A percentile compares a stretch with the other conserved stretches of the same genome.
Evolutionary conservation across 495 filamentous ascomycete species (phyloP).

Genomic region (Amniculicola lignicola): DNA sequence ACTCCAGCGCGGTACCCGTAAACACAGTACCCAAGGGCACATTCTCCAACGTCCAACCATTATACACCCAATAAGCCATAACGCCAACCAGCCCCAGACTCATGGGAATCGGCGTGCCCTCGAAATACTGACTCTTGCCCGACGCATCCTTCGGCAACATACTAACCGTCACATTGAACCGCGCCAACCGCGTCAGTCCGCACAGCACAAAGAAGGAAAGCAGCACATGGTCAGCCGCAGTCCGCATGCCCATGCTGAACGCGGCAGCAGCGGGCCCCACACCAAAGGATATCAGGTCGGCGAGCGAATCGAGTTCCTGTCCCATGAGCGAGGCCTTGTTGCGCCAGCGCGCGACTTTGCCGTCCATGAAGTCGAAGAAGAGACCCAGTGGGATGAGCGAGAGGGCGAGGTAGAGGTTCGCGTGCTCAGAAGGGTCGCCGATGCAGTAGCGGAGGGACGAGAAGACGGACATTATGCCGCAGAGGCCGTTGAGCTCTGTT

Average conservation of each 20-base stretch:
- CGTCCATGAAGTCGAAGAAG: constrained; percentile 99
- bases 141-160: constrained; percentile 83
- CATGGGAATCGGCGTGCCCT: constrained; percentile 94
- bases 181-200: constrained; percentile 86
- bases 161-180: constrained; percentile 93
- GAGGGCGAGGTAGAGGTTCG: constrained; percentile 75
- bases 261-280: constrained; percentile 81
- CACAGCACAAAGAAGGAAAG: constrained; percentile 92
- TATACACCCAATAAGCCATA: constrained; percentile 85
- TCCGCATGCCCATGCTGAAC: constrained; percentile 87
- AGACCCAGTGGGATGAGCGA: constrained; percentile 87
- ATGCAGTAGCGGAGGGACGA: constrained; percentile 93
- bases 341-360: constrained; percentile 91
- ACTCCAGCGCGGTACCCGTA: constrained; percentile 67
- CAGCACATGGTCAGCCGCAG: constrained; percentile 76
- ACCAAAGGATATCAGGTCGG: constrained; percentile 97
- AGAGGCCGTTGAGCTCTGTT: constrained; percentile 93
- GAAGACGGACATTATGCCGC: constrained; percentile 90
- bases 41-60: constrained; percentile 74
- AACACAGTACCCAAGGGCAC: constrained; percentile 67
- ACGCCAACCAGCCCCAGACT: constrained; percentile 71
- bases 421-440: constrained; percentile 56
- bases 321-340: constrained; percentile 96
- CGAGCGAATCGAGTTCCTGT: constrained; percentile 95
- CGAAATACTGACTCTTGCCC: constrained; percentile 91